Conservation (phyloP, 495 filamentous ascomycete species). For the Penicillium ochrochloron region DNA sequence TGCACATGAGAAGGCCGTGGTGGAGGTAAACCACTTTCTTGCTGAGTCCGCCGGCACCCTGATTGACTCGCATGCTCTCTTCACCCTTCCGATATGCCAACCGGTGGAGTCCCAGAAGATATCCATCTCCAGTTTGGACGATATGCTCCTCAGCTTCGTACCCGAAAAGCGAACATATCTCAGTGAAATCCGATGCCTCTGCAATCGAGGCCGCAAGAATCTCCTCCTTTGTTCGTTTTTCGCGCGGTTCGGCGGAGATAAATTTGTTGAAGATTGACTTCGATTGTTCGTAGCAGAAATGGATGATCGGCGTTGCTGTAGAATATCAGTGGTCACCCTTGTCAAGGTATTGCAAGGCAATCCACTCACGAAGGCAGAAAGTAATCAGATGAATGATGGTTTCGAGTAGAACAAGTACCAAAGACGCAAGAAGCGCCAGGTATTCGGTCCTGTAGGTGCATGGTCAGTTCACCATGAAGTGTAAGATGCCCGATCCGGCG, state of each 20-base stretch:
- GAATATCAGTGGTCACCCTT: constrained; percentile 26
- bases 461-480: constrained; percentile 17
- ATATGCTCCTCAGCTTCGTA: constrained; percentile 96
- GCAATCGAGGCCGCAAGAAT: constrained; percentile 55
- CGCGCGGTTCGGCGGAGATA: constrained; percentile 67
- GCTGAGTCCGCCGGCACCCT: constrained; percentile 66
- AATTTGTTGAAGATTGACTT: constrained; percentile 81
- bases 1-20: constrained; percentile 97
- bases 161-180: constrained; percentile 84
- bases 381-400: constrained; percentile 84
- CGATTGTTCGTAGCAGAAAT: constrained; percentile 81
- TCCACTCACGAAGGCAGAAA: constrained; percentile 76
- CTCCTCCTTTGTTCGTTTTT: constrained; percentile 55
- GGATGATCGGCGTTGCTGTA: constrained; percentile 74
- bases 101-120: constrained; percentile 88
- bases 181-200: constrained; percentile 86
- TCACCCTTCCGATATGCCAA: constrained; percentile 81
- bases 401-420: constrained; percentile 81
- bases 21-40: constrained; percentile 95
- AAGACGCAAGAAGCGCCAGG: constrained; percentile 78
- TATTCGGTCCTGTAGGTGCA: constrained; percentile 71
- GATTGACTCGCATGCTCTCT: constrained; percentile 71
- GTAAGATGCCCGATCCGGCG: constrained; percentile 8
- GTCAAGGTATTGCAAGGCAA: neutral
- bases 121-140: constrained; percentile 91